Conservation (phyloP, 768 basidiomycete genomes). For the Calocybe cyanea region DNA sequence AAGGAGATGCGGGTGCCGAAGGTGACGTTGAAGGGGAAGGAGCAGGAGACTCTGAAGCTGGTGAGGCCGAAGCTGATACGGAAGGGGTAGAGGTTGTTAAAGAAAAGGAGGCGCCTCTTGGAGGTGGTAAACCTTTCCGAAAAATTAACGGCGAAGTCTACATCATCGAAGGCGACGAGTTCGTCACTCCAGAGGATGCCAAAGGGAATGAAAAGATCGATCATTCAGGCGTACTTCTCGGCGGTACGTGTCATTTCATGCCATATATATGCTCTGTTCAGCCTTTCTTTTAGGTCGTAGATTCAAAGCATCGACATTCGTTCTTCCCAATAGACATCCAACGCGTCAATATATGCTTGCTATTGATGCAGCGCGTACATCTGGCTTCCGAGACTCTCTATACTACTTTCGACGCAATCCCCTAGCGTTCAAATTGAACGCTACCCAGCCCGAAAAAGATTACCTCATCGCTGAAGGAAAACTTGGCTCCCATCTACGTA, state of each 20-base stretch:
- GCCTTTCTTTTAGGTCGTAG: slow-evolving; percentile 54
- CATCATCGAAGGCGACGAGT: slow-evolving; percentile 86
- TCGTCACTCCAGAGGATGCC: slow-evolving; percentile 75
- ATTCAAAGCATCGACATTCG: slow-evolving; percentile 88
- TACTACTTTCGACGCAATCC: slow-evolving; percentile 95
- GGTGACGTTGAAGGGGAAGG: slow-evolving; percentile 35
- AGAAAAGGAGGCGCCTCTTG: slow-evolving; percentile 40
- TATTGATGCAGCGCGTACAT: slow-evolving; percentile 94
- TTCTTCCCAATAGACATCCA: slow-evolving; percentile 81
- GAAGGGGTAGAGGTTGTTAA: slow-evolving; percentile 32
- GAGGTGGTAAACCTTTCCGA: slow-evolving; percentile 66
- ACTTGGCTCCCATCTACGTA: slow-evolving; percentile 83
- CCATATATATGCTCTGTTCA: slow-evolving; percentile 3
- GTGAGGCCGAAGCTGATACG: slow-evolving; percentile 29
- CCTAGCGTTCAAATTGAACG: slow-evolving; percentile 86
- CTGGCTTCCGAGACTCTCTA: slow-evolving; percentile 95
- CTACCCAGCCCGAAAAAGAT: slow-evolving; percentile 89
- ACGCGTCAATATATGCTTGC: slow-evolving; percentile 90
- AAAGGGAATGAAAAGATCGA: slow-evolving; percentile 95
- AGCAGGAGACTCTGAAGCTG: slow-evolving; percentile 30
- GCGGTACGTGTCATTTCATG: slow-evolving; percentile 49
- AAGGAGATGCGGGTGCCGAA: slow-evolving; percentile 27
- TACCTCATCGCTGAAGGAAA: slow-evolving; percentile 85
- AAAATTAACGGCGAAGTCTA: slow-evolving; percentile 72
- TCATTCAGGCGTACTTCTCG: slow-evolving; percentile 74